A percentile compares a stretch with the other conserved stretches of the same genome.
Conservation (phyloP, 2,329 filamentous ascomycete species). For the Bimuria novae-zelandiae region DNA sequence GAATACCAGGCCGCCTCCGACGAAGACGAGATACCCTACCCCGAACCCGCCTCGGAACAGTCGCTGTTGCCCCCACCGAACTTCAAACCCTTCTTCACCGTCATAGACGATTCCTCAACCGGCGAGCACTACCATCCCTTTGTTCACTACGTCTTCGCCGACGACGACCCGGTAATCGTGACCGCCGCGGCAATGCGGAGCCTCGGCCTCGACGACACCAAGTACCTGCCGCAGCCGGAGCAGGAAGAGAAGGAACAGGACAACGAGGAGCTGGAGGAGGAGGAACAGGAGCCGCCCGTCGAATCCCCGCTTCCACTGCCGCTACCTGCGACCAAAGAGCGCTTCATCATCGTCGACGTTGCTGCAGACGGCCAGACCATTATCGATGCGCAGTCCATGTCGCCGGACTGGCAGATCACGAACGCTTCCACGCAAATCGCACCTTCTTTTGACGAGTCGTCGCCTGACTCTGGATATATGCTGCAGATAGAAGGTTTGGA, state of each 20-base stretch:
- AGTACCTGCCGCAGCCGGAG: conserved; percentile 39
- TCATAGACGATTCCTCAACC: conserved; percentile 76
- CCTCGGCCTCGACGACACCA: conserved; percentile 54
- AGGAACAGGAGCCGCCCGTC: conserved; percentile 31
- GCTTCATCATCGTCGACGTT: conserved; percentile 63
- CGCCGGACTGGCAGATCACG: conserved; percentile 72
- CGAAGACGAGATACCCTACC: conserved; percentile 41
- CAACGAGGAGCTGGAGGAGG: conserved; percentile 26
- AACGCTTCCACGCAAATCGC: conserved; percentile 60
- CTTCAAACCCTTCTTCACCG: conserved; percentile 83
- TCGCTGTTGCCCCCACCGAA: conserved; percentile 48
- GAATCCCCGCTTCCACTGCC: conserved; percentile 53
- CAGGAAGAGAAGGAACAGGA: conserved; percentile 21
- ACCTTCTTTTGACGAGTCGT: conserved; percentile 64
- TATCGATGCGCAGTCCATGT: conserved; percentile 72
- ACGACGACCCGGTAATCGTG: conserved; percentile 82
- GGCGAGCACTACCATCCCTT: conserved; percentile 80
- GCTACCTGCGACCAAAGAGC: conserved; percentile 55
- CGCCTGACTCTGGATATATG: conserved; percentile 58
- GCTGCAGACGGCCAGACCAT: conserved; percentile 57
- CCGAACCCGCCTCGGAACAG: conserved; percentile 39
- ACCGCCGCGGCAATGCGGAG: conserved; percentile 66
- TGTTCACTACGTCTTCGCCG: conserved; percentile 89
- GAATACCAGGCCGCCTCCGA: conserved; percentile 22
- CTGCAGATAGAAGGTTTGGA: conserved; percentile 64